Conservation (phyloP, 2,329 filamentous ascomycete genomes). For the Curvularia verruculosa region DNA sequence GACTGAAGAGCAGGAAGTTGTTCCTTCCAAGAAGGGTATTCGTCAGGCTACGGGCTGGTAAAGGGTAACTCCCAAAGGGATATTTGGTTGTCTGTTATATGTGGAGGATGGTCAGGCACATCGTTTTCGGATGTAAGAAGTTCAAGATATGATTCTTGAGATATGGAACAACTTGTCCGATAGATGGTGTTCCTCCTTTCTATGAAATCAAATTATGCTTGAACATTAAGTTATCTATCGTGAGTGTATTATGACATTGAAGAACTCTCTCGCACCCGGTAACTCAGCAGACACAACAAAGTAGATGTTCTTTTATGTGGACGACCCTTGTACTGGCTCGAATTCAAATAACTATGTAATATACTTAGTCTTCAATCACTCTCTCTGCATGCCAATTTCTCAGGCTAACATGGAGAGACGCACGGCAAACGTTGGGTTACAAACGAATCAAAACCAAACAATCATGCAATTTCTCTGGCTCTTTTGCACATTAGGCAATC, state of each 20-base stretch:
- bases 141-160: background rate
- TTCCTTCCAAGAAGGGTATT: conserved; percentile 14
- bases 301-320: no score
- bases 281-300: background rate
- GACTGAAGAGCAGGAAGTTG: conserved; percentile 19
- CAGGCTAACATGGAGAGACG: background rate
- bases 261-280: background rate
- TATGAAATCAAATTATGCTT: background rate
- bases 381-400: background rate
- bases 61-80: background rate
- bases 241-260: background rate
- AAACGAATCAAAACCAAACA: no score
- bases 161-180: background rate
- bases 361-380: background rate
- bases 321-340: no score
- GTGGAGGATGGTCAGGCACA: background rate
- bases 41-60: conserved; percentile 16
- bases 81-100: background rate
- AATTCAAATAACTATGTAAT: no score
- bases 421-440: background rate
- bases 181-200: background rate
- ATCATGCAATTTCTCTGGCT: no score
- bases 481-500: no score
- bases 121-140: background rate
- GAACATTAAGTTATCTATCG: no score